Percentiles rank a stretch among this genome's conserved stretches.
phyloP scores from a whole-genome alignment of 805 yeast species.

The Isabelozyma pseudorhagii region DNA sequence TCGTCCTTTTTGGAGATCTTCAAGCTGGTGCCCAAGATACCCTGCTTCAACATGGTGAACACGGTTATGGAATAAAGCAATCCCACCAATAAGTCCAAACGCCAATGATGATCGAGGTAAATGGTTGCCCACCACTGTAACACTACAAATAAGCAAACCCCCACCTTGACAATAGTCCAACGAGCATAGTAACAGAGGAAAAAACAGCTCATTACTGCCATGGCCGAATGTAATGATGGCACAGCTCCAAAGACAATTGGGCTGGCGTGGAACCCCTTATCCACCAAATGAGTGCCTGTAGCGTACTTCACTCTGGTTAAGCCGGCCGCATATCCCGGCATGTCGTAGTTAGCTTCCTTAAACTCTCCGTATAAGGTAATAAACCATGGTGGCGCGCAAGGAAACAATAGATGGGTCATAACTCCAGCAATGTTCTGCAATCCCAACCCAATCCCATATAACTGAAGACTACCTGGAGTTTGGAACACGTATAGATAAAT shows the following conservation, averaged over 20 bases:
- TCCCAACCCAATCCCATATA: constrained; percentile 54
- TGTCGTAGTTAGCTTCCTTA: constrained; percentile 53
- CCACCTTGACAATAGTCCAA: constrained; percentile 29
- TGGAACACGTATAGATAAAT: constrained; percentile 67
- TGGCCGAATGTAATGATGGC: constrained; percentile 63
- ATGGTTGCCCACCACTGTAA: constrained; percentile 77
- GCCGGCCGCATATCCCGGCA: constrained; percentile 76
- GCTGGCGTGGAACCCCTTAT: constrained; percentile 61
- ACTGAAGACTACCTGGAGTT: constrained; percentile 55
- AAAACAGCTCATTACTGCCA: constrained; percentile 52
- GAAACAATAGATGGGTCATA: constrained; percentile 51
- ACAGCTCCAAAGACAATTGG: constrained; percentile 69
- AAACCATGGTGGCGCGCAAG: constrained; percentile 75
- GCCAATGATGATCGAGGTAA: constrained; percentile 71
- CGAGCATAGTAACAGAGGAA: constrained; percentile 38
- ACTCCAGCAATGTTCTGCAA: constrained; percentile 60
- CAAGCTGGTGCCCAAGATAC: not conserved
- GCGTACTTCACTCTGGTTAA: constrained; percentile 60
- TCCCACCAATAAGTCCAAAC: constrained; percentile 61
- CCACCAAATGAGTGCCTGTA: constrained; percentile 57
- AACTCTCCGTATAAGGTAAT: constrained; percentile 59
- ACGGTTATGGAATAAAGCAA: constrained; percentile 46
- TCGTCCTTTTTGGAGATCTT: constrained; percentile 33
- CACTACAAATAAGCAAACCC: constrained; percentile 43
- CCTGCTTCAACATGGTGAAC: constrained; percentile 36